Conservation (phyloP, 768 basidiomycete species). For the Sporobolomyces phaffii region DNA sequence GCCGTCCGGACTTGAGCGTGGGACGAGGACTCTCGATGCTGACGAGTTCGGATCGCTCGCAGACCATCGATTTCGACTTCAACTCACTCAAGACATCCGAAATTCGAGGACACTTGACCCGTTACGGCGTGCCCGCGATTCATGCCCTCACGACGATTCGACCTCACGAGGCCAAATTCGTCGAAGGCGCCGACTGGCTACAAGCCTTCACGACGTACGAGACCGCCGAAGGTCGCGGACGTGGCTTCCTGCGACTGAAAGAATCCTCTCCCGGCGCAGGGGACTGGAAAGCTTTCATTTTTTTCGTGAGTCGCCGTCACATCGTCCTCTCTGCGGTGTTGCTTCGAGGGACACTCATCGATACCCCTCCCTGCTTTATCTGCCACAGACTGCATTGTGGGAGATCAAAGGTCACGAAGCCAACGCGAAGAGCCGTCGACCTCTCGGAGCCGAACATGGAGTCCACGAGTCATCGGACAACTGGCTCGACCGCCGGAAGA, state of each 20-base stretch:
- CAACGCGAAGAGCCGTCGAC: constrained; percentile 29
- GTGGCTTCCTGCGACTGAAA: constrained; percentile 40
- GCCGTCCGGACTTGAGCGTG: too few relatives aligned
- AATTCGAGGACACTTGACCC: constrained; percentile 31
- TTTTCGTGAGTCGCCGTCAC: constrained; percentile 41
- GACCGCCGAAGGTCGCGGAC: constrained; percentile 35
- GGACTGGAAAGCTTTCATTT: constrained; percentile 39
- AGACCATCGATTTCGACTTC: constrained; percentile 38
- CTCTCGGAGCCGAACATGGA: constrained; percentile 41
- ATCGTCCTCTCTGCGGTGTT: too few relatives aligned
- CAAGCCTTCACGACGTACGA: constrained; percentile 40
- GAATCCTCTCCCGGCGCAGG: constrained; percentile 24
- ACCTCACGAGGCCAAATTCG: constrained; percentile 30
- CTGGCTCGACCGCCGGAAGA: constrained; percentile 54
- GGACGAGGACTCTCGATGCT: too few relatives aligned
- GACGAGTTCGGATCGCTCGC: too few relatives aligned
- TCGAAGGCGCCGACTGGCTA: constrained; percentile 36
- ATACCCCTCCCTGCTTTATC: background rate
- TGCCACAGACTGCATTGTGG: constrained; percentile 22
- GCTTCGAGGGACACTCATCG: too few relatives aligned
- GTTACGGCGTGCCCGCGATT: constrained; percentile 37
- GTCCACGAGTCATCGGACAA: constrained; percentile 37
- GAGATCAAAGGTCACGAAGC: constrained; percentile 42
- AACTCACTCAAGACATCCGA: constrained; percentile 36
- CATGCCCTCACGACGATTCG: constrained; percentile 19